phyloP scores from a whole-genome alignment of 495 filamentous ascomycete species.

The Penicillium simplicissimum region DNA sequence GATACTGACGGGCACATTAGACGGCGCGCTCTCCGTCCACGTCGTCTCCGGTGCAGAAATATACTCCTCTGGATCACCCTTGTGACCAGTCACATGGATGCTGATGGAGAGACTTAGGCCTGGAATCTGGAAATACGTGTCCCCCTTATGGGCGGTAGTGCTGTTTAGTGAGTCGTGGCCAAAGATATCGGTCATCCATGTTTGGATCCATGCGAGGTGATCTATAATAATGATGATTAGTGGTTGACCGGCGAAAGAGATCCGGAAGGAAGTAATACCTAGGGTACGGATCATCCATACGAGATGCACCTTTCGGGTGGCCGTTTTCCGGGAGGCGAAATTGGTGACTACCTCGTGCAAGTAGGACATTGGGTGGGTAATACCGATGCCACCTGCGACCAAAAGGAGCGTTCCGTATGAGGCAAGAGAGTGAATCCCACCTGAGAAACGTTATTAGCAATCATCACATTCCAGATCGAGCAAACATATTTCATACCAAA shows the following conservation, averaged over 20 bases:
- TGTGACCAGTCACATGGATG: constrained; percentile 35
- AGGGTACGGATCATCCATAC: constrained; percentile 46
- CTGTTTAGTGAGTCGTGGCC: constrained; percentile 34
- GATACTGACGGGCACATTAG: constrained; percentile 33
- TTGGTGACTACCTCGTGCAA: constrained; percentile 50
- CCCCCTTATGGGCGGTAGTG: constrained; percentile 24
- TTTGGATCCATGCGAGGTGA: constrained; percentile 46
- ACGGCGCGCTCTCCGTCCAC: constrained; percentile 35
- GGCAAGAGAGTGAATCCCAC: constrained; percentile 50
- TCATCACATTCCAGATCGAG: background rate
- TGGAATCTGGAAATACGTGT: constrained; percentile 36
- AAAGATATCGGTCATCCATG: constrained; percentile 45
- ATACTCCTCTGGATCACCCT: constrained; percentile 32
- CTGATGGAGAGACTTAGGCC: constrained; percentile 37
- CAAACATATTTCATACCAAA: constrained; percentile 42
- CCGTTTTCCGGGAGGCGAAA: constrained; percentile 39
- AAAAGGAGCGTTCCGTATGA: constrained; percentile 57
- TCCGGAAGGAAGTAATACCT: constrained; percentile 21
- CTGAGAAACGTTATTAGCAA: constrained; percentile 17
- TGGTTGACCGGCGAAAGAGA: background rate
- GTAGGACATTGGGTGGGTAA: constrained; percentile 59
- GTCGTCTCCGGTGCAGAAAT: constrained; percentile 27
- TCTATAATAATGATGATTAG: constrained; percentile 26
- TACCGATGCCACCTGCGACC: constrained; percentile 60
- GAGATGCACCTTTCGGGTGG: constrained; percentile 44